Evolutionary conservation across 306 rosid genomes (phyloP).

Genomic region (Rosa lucieae): DNA sequence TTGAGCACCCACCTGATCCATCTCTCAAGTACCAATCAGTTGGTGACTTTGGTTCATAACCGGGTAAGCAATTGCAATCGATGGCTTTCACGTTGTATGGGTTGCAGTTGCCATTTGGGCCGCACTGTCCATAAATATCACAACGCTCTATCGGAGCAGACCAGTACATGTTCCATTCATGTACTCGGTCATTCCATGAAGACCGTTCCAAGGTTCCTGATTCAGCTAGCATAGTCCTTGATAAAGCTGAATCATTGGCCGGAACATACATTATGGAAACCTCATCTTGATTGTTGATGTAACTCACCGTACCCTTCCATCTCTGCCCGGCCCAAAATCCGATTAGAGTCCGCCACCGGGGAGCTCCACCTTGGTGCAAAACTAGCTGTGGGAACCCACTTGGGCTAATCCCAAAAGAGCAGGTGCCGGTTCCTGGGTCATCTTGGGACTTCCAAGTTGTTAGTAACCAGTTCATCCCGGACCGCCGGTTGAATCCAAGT

Average conservation of each 20-base stretch:
- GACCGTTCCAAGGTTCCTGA: constrained; percentile 4
- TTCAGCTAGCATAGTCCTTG: constrained; percentile 7
- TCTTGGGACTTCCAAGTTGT: constrained; percentile 31
- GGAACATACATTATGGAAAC: neutral
- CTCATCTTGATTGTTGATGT: neutral
- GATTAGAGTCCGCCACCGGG: neutral
- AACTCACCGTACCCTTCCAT: neutral
- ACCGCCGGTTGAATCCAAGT: constrained; percentile 14
- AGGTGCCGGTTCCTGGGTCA: constrained; percentile 48
- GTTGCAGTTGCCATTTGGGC: constrained; percentile 45
- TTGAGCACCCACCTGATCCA: constrained; percentile 53
- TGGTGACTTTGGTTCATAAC: constrained; percentile 42
- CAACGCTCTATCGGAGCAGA: constrained; percentile 32
- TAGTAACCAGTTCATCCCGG: neutral
- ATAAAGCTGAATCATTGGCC: neutral
- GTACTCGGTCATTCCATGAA: constrained; percentile 24
- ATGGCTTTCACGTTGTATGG: constrained; percentile 6
- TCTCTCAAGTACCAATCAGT: constrained; percentile 36
- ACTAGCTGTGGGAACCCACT: constrained; percentile 27
- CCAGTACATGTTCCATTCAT: constrained; percentile 35
- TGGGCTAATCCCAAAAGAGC: neutral
- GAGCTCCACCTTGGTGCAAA: constrained; percentile 6
- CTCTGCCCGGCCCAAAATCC: neutral
- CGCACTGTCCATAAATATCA: constrained; percentile 44
- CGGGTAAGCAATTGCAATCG: constrained; percentile 50